phyloP scores from a whole-genome alignment of 164 flowering plant species.

The Tinospora cordifolia region DNA sequence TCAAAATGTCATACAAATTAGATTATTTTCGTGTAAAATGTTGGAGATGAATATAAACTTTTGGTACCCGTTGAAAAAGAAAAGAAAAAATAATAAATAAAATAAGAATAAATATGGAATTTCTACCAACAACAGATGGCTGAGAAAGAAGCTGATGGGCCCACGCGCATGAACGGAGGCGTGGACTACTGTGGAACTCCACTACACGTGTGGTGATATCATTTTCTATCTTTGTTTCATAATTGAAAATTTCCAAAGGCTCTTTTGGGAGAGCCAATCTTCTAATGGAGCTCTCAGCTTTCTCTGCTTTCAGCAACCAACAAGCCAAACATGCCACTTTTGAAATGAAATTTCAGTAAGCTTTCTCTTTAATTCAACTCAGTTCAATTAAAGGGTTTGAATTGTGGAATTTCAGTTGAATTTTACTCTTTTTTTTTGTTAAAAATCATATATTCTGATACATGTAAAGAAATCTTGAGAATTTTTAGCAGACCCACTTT shows the following conservation, averaged over 20 bases:
- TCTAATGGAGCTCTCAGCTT: not conserved
- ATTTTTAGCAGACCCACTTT: not conserved
- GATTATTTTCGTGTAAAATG: too few relatives aligned
- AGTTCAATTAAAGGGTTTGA: not conserved
- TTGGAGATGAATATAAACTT: too few relatives aligned
- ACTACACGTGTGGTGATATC: not conserved
- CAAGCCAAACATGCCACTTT: not conserved
- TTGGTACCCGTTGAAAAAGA: too few relatives aligned
- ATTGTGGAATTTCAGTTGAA: too few relatives aligned
- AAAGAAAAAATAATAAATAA: too few relatives aligned
- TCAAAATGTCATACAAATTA: too few relatives aligned
- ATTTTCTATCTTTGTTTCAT: not conserved
- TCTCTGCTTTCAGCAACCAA: not conserved
- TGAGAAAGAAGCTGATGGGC: not conserved
- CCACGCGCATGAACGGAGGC: not conserved
- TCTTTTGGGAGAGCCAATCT: not conserved
- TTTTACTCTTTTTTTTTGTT: not conserved
- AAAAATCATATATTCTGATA: too few relatives aligned
- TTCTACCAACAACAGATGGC: not conserved
- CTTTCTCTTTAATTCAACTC: not conserved
- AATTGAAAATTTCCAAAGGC: too few relatives aligned
- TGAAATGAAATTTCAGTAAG: conserved; percentile 3
- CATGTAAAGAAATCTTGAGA: too few relatives aligned
- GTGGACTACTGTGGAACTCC: not conserved
- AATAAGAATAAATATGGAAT: too few relatives aligned